Conservation (phyloP, 2,329 filamentous ascomycete species). For the Fusarium sp. region DNA sequence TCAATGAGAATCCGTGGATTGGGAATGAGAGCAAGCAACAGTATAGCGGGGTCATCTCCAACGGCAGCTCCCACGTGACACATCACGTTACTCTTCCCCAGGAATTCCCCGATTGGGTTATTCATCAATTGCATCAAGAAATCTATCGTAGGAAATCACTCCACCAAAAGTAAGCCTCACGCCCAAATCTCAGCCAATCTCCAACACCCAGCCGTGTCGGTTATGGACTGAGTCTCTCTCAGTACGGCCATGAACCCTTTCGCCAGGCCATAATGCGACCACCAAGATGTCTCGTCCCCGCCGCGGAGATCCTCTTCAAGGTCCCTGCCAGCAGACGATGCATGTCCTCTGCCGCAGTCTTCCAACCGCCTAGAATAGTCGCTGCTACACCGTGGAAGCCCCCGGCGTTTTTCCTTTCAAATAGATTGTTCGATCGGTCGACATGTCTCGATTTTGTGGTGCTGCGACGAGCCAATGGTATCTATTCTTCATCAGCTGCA, state of each 20-base stretch:
- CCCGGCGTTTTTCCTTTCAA: constrained; percentile 53
- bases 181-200: constrained; percentile 11
- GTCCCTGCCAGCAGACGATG: constrained; percentile 46
- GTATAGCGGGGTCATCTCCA: constrained; percentile 16
- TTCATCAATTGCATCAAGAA: constrained; percentile 35
- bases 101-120: constrained; percentile 41
- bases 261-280: constrained; percentile 52
- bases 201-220: constrained; percentile 19
- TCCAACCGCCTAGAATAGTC: constrained; percentile 43
- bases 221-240: constrained; percentile 46
- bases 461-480: constrained; percentile 46
- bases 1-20: constrained; percentile 24
- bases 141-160: constrained; percentile 43
- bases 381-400: constrained; percentile 34
- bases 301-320: constrained; percentile 47
- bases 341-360: constrained; percentile 49
- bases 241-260: constrained; percentile 49
- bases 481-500: constrained; percentile 46
- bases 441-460: constrained; percentile 54
- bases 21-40: not conserved
- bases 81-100: constrained; percentile 37
- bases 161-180: constrained; percentile 13
- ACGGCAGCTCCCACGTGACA: constrained; percentile 40
- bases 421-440: constrained; percentile 54
- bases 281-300: constrained; percentile 50